Conservation (phyloP, 2,329 filamentous ascomycete species). For the Teratosphaeria pseudoeucalypti region DNA sequence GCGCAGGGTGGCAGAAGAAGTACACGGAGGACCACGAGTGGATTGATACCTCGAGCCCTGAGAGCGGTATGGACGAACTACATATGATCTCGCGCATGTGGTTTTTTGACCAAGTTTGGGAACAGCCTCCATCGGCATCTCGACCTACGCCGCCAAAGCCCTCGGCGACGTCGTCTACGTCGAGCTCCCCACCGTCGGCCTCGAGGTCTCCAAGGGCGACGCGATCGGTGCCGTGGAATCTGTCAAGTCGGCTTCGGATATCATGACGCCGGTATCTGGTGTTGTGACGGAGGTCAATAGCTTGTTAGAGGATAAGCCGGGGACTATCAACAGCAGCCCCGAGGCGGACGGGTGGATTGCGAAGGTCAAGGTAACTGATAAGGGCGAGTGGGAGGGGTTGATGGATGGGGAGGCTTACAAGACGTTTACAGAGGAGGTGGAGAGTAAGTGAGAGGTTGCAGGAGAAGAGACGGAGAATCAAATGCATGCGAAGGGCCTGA, state of each 20-base stretch:
- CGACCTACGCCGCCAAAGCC: conserved; percentile 78
- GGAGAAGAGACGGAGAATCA: not conserved
- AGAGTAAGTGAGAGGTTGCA: conserved; percentile 6
- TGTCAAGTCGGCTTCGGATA: conserved; percentile 96
- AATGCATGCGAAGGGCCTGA: not conserved
- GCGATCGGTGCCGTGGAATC: conserved; percentile 91
- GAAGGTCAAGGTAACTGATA: conserved; percentile 67
- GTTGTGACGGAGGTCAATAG: conserved; percentile 65
- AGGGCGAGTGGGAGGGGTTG: conserved; percentile 59
- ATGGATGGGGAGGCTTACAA: conserved; percentile 74
- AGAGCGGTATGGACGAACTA: conserved; percentile 49
- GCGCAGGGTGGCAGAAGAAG: conserved; percentile 56
- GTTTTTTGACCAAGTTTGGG: conserved; percentile 2
- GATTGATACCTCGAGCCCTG: conserved; percentile 79
- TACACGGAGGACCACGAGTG: conserved; percentile 98
- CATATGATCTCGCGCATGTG: not conserved
- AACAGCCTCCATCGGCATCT: conserved; percentile 66
- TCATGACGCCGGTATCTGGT: conserved; percentile 78
- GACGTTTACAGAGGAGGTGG: conserved; percentile 52
- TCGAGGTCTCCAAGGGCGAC: conserved; percentile 65
- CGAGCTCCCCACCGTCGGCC: conserved; percentile 68
- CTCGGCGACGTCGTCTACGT: conserved; percentile 97
- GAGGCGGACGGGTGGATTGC: conserved; percentile 91
- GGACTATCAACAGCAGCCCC: conserved; percentile 77
- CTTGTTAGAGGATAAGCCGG: conserved; percentile 71